Evolutionary conservation across 2,329 filamentous ascomycete genomes (phyloP).

Genomic region (Alternaria arborescens): DNA sequence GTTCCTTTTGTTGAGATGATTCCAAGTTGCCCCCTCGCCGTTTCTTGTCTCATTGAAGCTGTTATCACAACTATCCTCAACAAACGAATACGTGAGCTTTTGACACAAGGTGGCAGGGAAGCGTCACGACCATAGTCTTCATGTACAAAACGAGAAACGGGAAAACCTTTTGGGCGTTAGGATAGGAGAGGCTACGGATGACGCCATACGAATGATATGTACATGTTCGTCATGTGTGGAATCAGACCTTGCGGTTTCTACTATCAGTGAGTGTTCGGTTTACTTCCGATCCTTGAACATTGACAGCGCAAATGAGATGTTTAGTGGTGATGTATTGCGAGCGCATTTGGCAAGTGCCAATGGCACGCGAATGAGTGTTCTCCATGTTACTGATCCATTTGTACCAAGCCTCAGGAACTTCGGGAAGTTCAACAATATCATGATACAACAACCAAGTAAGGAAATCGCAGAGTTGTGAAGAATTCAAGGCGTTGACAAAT

Average conservation of each 20-base stretch:
- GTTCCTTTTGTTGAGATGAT: background rate
- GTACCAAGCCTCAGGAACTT: conserved; percentile 28
- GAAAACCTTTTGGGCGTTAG: background rate
- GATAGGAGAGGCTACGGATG: background rate
- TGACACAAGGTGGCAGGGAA: background rate
- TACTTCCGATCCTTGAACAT: background rate
- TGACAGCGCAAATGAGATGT: background rate
- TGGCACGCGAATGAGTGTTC: background rate
- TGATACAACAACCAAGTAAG: conserved; percentile 35
- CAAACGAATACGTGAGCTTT: background rate
- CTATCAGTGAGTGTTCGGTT: background rate
- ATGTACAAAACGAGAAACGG: background rate
- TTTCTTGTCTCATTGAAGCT: background rate
- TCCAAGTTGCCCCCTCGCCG: background rate
- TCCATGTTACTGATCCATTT: conserved; percentile 20
- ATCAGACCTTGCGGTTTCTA: background rate
- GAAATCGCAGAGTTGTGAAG: conserved; percentile 29
- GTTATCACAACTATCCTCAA: background rate
- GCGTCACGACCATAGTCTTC: background rate
- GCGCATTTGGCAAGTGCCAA: background rate
- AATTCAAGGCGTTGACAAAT: conserved; percentile 29
- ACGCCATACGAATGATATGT: background rate
- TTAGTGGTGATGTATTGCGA: background rate
- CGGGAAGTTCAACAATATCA: conserved; percentile 32
- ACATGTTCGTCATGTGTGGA: background rate